Evolutionary conservation across 352 stramenopile species (phyloP), one percentile per base, ranked within the genome.

Genomic region (Pythium oligandrum): DNA sequence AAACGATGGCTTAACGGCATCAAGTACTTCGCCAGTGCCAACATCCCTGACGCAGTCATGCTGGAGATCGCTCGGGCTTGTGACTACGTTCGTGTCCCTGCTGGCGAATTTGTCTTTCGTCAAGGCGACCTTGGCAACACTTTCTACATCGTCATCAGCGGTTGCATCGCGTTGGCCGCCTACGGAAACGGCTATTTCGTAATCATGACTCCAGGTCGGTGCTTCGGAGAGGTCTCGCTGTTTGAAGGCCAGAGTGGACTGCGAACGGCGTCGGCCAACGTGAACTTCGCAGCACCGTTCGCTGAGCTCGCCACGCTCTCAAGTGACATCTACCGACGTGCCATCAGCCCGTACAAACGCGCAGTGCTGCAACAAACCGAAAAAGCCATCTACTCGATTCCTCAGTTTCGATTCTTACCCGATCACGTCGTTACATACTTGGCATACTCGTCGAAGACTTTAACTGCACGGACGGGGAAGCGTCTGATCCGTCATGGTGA

Each of bases 151-250:
- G 43, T 91, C 39, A 72, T 91, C 48, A 83, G 65, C 34, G 80
- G 80, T 17, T 78, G 70, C 46, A 63, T 91, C 6, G 73, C 67
- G 11, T 64, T 91, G 33, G 73, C 80, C n/a, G 78, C 75, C 0
- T 87, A 78, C 47, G 75, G 74, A 51, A 83, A 75, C 37, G 80
- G 80, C 11, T 79, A 76, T 60, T 89, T 91, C 51, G 63, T 73
- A 6, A 88, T 76, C 17, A 75, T 91, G 66, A 79, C 67, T 1
- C 74, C 75, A 0, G 80, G 80, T 1, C 61, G 63, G 33, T 87
- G 78, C 53, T 91, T 91, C 48, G 80, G 80, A 4, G 80, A 91
- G 52, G 77, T 91, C 52, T 86, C 76, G 48, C 62, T 91, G 31
- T 79, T 88, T 30, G 71, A 82, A 46, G 64, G 69, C 0, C 55